These are phyloP conservation scores for Rhizopogon vesiculosus DNA, from an alignment of 768 basidiomycete genomes.

Conservation along the genomic window DNA sequence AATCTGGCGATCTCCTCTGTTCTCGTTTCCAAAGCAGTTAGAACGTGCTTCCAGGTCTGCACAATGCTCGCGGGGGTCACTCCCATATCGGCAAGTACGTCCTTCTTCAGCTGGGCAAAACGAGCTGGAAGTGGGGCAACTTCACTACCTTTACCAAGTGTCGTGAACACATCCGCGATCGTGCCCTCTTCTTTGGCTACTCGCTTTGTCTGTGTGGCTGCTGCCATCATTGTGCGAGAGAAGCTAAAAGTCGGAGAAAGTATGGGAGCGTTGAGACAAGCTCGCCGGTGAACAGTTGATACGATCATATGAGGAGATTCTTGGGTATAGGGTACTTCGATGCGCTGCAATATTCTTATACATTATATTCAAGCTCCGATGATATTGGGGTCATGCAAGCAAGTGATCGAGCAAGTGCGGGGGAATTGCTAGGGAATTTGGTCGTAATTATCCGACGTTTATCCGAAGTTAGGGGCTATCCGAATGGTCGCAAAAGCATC, in stretches of 20 bases:
- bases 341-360: no score
- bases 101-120: slow-evolving; percentile 57
- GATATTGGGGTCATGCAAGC: no score
- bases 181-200: slow-evolving; percentile 26
- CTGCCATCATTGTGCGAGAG: not conserved
- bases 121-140: slow-evolving; percentile 45
- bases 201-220: not conserved
- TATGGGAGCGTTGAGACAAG: not conserved
- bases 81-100: slow-evolving; percentile 38
- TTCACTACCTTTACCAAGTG: slow-evolving; percentile 33
- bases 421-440: no score
- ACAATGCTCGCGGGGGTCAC: slow-evolving; percentile 23
- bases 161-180: slow-evolving; percentile 44
- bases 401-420: no score
- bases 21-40: slow-evolving; percentile 41
- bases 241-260: not conserved
- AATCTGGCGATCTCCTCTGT: slow-evolving; percentile 42
- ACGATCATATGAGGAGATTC: not conserved
- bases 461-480: no score
- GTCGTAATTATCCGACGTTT: no score
- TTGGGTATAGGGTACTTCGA: no score
- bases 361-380: no score
- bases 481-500: no score
- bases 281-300: not conserved
- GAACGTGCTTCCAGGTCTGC: slow-evolving; percentile 52